Percentiles rank a stretch among this genome's conserved stretches.
Conservation (phyloP, 176 grass and related monocot genomes). For the Bothriochloa decipiens region DNA sequence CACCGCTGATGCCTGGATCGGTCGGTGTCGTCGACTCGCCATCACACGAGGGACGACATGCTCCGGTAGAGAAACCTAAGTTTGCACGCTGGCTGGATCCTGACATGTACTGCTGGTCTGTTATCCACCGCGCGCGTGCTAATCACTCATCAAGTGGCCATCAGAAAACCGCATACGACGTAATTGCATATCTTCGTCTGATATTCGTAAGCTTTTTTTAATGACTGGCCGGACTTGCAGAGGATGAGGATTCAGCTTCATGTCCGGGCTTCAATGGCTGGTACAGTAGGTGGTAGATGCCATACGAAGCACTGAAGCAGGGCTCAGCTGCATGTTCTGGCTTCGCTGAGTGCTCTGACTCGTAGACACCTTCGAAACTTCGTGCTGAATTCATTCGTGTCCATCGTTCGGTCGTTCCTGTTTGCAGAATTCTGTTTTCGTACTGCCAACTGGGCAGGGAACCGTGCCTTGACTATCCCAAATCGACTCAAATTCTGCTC, state of each 20-base stretch:
- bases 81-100: conserved; percentile 46
- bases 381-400: background rate
- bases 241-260: too few relatives aligned
- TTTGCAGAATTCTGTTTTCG: background rate
- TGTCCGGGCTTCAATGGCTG: too few relatives aligned
- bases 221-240: background rate
- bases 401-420: background rate
- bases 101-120: background rate
- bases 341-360: too few relatives aligned
- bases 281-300: too few relatives aligned
- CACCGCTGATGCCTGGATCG: background rate
- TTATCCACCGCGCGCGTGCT: background rate
- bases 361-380: too few relatives aligned
- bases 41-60: conserved; percentile 44
- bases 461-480: background rate
- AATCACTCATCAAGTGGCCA: background rate
- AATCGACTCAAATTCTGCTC: background rate
- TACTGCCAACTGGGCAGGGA: background rate
- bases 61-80: conserved; percentile 39
- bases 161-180: background rate
- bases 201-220: background rate
- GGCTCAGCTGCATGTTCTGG: too few relatives aligned
- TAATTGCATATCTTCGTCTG: background rate
- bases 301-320: too few relatives aligned
- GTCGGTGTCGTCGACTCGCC: background rate